A percentile compares a stretch with the other conserved stretches of the same genome.
Evolutionary conservation across 1,284 basidiomycete species (phyloP).

Genomic region (Stereum hirsutum): DNA sequence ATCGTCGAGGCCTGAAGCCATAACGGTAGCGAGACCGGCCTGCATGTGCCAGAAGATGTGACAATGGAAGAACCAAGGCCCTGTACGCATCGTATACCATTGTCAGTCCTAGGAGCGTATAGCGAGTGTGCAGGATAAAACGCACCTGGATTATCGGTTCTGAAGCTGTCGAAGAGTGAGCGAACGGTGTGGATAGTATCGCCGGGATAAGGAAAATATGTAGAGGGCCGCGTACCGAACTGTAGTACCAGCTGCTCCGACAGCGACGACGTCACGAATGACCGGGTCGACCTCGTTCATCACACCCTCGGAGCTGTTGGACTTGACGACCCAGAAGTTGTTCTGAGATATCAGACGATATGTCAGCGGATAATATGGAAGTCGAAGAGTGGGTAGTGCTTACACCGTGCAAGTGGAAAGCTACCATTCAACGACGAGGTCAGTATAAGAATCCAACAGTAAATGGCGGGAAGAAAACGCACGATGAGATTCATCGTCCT

Average conservation of each 20-base stretch:
- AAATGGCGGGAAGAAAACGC: neutral
- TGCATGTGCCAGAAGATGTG: neutral
- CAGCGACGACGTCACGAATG: neutral
- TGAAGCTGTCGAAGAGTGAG: too few relatives aligned
- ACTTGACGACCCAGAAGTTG: neutral
- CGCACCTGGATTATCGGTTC: neutral
- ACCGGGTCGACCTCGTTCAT: neutral
- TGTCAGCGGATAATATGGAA: too few relatives aligned
- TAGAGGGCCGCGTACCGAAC: too few relatives aligned
- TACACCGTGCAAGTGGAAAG: neutral
- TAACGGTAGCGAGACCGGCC: neutral
- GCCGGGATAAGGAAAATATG: too few relatives aligned
- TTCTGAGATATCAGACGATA: neutral
- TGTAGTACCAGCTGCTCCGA: neutral
- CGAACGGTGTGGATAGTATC: too few relatives aligned
- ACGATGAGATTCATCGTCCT: neutral
- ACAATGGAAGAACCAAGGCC: neutral
- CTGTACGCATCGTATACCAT: too few relatives aligned
- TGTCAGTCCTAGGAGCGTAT: neutral
- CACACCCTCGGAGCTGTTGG: neutral
- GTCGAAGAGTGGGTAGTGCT: too few relatives aligned
- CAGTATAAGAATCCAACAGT: neutral
- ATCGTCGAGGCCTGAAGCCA: neutral
- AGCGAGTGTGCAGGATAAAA: neutral
- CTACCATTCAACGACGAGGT: too few relatives aligned